Evolutionary conservation across 805 yeast genomes (phyloP), one percentile per base, ranked within the genome.

Genomic region (Diddensiella caesifluorescens): DNA sequence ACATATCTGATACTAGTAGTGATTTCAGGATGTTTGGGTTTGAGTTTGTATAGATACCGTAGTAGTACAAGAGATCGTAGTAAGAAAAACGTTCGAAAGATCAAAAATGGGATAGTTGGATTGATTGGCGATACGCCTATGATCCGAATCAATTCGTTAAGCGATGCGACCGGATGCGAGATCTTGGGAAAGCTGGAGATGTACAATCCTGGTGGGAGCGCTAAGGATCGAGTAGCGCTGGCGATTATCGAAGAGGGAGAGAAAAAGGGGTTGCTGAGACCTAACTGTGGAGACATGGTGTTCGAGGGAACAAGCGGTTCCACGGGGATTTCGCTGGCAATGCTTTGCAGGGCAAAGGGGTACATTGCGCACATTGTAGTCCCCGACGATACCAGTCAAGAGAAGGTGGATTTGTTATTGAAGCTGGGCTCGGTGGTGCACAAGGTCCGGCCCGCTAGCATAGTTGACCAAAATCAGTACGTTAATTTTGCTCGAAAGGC

Each of bases 251-350:
- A 75, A 42, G 75, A 76, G 18, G 83, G 83, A 42, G 95, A 86
- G 56, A 42, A 51, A 4, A 38, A 54, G 35, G 92, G 92, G 0
- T 56, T 67, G 4, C 60, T 89, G 29, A 58, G 65, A 4, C 83
- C 85, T 0, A 60, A 75, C 32, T 63, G 70, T 39, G 87, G 84
- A 1, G 92, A 86, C 54, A 69, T 79, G 10, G 82, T 90, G 1
- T 88, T 80, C 60, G 98, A 90, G 65, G 98, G 98, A 5, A 92
- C 98, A 0, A 81, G 92, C 7, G 98, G 98, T 0, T 88, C 97
- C 0, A 90, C 98, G 0, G 98, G 98, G 2, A 92, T 92, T 9
- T 85, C 95, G 1, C 74, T 90, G 53, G 95, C 97, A 0, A 77
- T 88, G 62, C 70, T 92, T n/a, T 85, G 95, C 48, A 78, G 87